Evolutionary conservation across 371 early-diverging fungal genomes (phyloP).

Genomic region (Mortierella sp.): DNA sequence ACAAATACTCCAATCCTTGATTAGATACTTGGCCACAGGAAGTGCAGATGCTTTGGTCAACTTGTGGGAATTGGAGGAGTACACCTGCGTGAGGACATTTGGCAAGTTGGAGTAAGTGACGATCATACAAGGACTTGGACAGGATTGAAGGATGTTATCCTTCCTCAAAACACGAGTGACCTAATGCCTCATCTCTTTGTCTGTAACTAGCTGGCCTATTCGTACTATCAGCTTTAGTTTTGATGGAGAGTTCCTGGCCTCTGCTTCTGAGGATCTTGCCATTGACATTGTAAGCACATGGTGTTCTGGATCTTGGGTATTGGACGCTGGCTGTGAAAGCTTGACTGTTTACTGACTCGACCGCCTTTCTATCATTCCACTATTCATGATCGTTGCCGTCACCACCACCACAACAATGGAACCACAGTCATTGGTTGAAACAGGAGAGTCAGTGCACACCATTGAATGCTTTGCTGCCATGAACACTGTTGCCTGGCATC

Average conservation of each 20-base stretch:
- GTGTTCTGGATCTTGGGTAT: too few relatives aligned
- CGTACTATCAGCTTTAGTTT: conserved; percentile 85
- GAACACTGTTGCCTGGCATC: conserved; percentile 89
- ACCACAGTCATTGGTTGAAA: conserved; percentile 76
- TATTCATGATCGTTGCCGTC: too few relatives aligned
- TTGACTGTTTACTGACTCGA: too few relatives aligned
- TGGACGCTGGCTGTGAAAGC: too few relatives aligned
- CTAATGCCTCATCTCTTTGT: neutral
- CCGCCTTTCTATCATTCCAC: neutral
- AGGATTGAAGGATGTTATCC: too few relatives aligned
- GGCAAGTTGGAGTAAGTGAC: conserved; percentile 73
- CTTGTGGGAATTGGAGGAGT: conserved; percentile 80
- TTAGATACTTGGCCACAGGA: conserved; percentile 78
- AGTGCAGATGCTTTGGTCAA: conserved; percentile 80
- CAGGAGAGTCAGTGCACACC: conserved; percentile 77
- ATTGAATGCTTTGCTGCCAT: conserved; percentile 76
- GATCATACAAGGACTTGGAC: neutral
- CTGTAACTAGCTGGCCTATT: conserved; percentile 77
- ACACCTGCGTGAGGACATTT: conserved; percentile 73
- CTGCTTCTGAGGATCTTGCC: conserved; percentile 82
- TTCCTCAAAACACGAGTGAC: too few relatives aligned
- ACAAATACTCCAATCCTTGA: conserved; percentile 9
- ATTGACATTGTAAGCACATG: conserved; percentile 80
- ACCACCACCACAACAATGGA: too few relatives aligned
- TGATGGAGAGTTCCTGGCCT: conserved; percentile 87